Percentiles rank a stretch among this genome's conserved stretches.
Conservation (phyloP, 148 eudicot genomes). For the Spergularia bocconei region DNA sequence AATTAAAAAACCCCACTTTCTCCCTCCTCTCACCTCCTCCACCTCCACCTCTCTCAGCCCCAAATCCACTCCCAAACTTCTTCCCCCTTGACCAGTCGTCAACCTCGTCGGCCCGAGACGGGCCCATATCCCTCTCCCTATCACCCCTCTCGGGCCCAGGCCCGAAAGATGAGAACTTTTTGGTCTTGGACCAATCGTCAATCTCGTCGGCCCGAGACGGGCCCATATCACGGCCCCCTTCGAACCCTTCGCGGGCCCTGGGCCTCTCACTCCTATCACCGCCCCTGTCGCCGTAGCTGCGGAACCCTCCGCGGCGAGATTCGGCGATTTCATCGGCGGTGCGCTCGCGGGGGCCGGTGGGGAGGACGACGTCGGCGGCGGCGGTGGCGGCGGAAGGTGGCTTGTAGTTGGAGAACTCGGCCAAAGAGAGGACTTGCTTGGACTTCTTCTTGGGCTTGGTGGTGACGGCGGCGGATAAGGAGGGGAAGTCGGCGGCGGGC, state of each 20-base stretch:
- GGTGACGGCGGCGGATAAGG: constrained; percentile 57
- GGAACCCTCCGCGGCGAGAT: constrained; percentile 61
- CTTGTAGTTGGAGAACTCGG: constrained; percentile 47
- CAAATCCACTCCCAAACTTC: constrained; percentile 27
- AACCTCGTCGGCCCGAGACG: constrained; percentile 82
- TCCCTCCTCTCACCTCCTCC: constrained; percentile 72
- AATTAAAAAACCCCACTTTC: constrained; percentile 57
- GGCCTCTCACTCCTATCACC: constrained; percentile 28
- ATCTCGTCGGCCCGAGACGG: constrained; percentile 8
- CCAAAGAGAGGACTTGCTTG: constrained; percentile 58
- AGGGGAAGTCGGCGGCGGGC: constrained; percentile 54
- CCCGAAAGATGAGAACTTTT: constrained; percentile 12
- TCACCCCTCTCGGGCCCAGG: constrained; percentile 26
- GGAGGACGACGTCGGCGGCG: constrained; percentile 48
- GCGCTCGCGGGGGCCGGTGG: constrained; percentile 82
- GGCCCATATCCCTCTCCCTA: constrained; percentile 29
- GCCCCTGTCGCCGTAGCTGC: constrained; percentile 31
- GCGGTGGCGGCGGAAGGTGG: constrained; percentile 9
- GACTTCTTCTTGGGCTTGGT: constrained; percentile 82
- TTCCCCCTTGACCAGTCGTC: constrained; percentile 85
- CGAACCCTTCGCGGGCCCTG: constrained; percentile 28
- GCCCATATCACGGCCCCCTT: constrained; percentile 11
- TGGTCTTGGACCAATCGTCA: constrained; percentile 4
- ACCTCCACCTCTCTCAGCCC: constrained; percentile 36
- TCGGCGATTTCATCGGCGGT: constrained; percentile 79